These are phyloP conservation scores for Posidonia australis DNA, from an alignment of 106 monocot genomes.

Conservation along the genomic window DNA sequence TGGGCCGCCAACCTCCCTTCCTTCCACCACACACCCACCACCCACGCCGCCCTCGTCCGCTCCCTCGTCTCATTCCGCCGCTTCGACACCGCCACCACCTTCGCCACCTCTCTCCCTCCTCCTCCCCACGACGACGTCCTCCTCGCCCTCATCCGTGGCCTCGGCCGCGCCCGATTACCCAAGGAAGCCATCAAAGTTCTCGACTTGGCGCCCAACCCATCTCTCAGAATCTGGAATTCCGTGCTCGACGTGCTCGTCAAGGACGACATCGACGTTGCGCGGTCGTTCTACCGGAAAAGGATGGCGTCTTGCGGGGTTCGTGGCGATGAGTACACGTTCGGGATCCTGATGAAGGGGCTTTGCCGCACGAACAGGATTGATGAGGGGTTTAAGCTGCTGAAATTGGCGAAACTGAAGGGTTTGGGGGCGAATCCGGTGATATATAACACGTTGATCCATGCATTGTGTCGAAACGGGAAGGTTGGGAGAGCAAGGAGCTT, in stretches of 20 bases:
- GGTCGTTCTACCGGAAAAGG: conserved; percentile 35
- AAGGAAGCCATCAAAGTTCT: conserved; percentile 18
- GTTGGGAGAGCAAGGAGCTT: conserved; percentile 60
- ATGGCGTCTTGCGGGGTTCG: conserved; percentile 15
- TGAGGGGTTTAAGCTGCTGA: conserved; percentile 57
- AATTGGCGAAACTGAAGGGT: conserved; percentile 21
- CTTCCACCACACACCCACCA: conserved; percentile 26
- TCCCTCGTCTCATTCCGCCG: conserved; percentile 16
- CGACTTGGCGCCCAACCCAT: conserved; percentile 18
- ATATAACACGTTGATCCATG: conserved; percentile 60
- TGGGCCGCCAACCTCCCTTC: conserved; percentile 13
- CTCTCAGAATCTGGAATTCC: conserved; percentile 35
- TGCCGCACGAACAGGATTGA: conserved; percentile 61
- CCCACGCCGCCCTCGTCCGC: conserved; percentile 20
- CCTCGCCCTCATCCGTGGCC: conserved; percentile 27
- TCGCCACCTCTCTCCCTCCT: conserved; percentile 10
- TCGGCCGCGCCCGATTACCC: conserved; percentile 18
- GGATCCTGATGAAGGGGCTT: conserved; percentile 75
- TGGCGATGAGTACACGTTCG: conserved; percentile 40
- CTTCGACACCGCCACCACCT: conserved; percentile 1
- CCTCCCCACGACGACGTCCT: conserved; percentile 21
- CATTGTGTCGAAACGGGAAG: conserved; percentile 49
- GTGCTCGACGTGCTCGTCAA: conserved; percentile 43
- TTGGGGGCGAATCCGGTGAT: conserved; percentile 40
- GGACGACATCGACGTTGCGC: conserved; percentile 47